Conservation (phyloP, 164 flowering plant genomes). For the Magnolia sinica region DNA sequence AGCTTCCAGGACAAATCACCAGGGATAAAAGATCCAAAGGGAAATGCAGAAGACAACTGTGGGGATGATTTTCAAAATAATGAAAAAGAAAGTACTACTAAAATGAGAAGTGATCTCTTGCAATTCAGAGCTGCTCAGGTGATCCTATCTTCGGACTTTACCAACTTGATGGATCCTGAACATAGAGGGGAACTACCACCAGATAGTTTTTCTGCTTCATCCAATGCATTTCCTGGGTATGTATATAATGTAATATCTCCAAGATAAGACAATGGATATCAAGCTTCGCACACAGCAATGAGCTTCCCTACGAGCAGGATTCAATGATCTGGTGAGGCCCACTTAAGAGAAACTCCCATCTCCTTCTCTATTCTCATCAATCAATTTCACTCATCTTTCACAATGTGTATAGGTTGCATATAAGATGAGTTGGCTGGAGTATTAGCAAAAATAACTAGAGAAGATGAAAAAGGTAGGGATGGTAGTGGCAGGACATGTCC, state of each 20-base stretch:
- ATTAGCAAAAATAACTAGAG: constrained; percentile 46
- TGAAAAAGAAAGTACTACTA: constrained; percentile 6
- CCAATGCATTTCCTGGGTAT: constrained; percentile 14
- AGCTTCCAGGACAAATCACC: constrained; percentile 12
- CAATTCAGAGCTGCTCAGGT: constrained; percentile 8
- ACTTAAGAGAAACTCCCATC: not conserved
- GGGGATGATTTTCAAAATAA: constrained; percentile 10
- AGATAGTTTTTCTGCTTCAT: constrained; percentile 2
- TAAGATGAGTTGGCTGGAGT: constrained; percentile 44
- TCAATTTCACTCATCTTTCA: not conserved
- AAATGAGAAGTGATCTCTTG: not conserved
- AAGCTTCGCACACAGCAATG: constrained; percentile 65
- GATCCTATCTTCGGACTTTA: constrained; percentile 3
- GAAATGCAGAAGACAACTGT: constrained; percentile 7
- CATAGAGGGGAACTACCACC: constrained; percentile 2
- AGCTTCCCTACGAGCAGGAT: constrained; percentile 59
- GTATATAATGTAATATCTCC: not conserved
- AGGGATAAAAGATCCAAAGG: constrained; percentile 9
- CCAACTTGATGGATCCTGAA: constrained; percentile 8
- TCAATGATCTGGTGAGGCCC: constrained; percentile 52
- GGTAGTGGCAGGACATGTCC: too few species aligned
- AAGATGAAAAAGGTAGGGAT: constrained; percentile 49
- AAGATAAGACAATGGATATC: constrained; percentile 38
- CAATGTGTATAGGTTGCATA: constrained; percentile 43
- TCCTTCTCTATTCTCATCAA: not conserved